phyloP scores from a whole-genome alignment of 352 stramenopile genomes.

The Pythium insidiosum region DNA sequence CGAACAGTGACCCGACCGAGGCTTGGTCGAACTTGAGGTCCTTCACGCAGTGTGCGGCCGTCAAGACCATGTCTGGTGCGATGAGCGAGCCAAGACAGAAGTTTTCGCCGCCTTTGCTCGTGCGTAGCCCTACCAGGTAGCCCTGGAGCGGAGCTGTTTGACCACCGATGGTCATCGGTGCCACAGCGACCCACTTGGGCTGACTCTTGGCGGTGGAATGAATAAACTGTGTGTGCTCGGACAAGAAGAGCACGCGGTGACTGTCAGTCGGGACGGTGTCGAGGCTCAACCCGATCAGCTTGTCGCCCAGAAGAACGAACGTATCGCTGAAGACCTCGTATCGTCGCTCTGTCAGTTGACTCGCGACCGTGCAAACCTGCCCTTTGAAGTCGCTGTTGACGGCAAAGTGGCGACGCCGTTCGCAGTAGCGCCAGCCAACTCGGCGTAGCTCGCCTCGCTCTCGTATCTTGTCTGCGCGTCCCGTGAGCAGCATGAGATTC shows the following conservation, averaged over 20 bases:
- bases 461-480: constrained; percentile 4
- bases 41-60: constrained; percentile 23
- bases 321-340: constrained; percentile 9
- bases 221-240: constrained; percentile 15
- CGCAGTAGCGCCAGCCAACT: constrained; percentile 16
- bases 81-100: constrained; percentile 30
- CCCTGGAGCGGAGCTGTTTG: constrained; percentile 11
- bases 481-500: constrained; percentile 6
- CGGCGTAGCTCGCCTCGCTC: constrained; percentile 7
- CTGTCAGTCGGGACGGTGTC: neutral
- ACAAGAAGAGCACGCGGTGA: constrained; percentile 18
- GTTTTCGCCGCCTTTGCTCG: constrained; percentile 10
- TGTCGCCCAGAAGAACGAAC: constrained; percentile 18
- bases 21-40: constrained; percentile 13
- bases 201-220: constrained; percentile 9
- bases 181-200: constrained; percentile 7
- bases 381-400: constrained; percentile 1
- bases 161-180: constrained; percentile 13
- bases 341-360: constrained; percentile 6
- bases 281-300: constrained; percentile 21
- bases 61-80: constrained; percentile 23
- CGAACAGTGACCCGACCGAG: constrained; percentile 23
- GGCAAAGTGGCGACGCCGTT: neutral
- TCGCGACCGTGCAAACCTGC: constrained; percentile 15
- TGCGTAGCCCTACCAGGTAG: constrained; percentile 20